Percentiles rank a stretch among this genome's conserved stretches.
phyloP scores from a whole-genome alignment of 768 basidiomycete genomes.

The Artomyces pyxidatus region DNA sequence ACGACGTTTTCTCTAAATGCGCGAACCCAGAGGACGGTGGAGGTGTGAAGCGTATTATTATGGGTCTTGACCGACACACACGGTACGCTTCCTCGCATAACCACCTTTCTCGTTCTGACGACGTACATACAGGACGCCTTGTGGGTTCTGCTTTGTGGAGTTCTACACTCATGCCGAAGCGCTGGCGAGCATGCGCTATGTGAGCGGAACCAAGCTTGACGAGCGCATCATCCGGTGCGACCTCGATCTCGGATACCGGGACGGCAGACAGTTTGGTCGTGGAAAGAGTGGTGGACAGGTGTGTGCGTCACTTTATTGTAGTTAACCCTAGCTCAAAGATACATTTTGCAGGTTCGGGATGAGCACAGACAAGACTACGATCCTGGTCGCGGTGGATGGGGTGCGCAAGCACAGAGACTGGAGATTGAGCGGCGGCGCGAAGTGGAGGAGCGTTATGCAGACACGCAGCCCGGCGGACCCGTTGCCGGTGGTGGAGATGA shows the following conservation, averaged over 20 bases:
- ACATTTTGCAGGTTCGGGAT: conserved; percentile 54
- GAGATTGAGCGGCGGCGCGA: conserved; percentile 73
- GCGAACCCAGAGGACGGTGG: conserved; percentile 80
- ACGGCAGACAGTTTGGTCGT: conserved; percentile 94
- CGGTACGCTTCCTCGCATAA: conserved; percentile 37
- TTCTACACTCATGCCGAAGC: conserved; percentile 95
- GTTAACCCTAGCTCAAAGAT: neutral
- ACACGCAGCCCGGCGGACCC: conserved; percentile 70
- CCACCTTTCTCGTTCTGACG: neutral
- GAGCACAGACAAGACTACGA: conserved; percentile 97
- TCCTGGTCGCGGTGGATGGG: conserved; percentile 92
- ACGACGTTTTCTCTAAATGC: conserved; percentile 88
- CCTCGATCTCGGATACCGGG: conserved; percentile 92
- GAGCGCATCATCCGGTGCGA: conserved; percentile 98
- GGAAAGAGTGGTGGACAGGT: conserved; percentile 96
- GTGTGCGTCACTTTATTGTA: neutral
- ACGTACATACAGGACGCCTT: conserved; percentile 60
- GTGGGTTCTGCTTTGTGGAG: conserved; percentile 94
- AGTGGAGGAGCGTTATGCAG: conserved; percentile 81
- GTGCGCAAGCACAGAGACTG: conserved; percentile 70
- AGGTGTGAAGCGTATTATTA: conserved; percentile 89
- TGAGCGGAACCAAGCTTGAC: conserved; percentile 97
- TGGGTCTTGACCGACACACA: conserved; percentile 88
- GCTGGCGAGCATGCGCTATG: conserved; percentile 83
- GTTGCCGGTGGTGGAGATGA: conserved; percentile 81